phyloP scores from a whole-genome alignment of 805 yeast species.

The Wickerhamomyces rabaulensis region DNA sequence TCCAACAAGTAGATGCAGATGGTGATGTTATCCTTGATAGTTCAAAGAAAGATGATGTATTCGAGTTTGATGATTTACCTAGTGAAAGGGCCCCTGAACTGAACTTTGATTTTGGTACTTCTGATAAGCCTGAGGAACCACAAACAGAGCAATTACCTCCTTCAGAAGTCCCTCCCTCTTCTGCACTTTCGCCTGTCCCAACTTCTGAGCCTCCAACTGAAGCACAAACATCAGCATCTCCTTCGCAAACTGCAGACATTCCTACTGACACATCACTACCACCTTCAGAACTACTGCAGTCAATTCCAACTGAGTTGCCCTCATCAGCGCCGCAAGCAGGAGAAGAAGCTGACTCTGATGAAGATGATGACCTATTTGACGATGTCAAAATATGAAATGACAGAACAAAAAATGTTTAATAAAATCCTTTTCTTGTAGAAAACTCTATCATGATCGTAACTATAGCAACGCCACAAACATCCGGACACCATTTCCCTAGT shows the following conservation, averaged over 20 bases:
- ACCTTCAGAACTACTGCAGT: not conserved
- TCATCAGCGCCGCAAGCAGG: not conserved
- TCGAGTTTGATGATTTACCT: not conserved
- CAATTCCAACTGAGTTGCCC: not conserved
- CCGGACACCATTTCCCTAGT: not conserved
- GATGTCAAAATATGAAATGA: not conserved
- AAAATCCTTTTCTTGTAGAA: not conserved
- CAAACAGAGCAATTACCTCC: not conserved
- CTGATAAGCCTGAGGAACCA: not conserved
- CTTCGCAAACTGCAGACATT: not conserved
- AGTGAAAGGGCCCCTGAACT: not conserved
- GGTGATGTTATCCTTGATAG: not conserved
- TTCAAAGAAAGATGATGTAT: not conserved
- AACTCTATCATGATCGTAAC: not conserved
- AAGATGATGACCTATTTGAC: not conserved
- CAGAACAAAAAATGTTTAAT: not conserved
- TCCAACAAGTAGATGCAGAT: not conserved
- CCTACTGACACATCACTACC: not conserved
- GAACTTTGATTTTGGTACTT: not conserved
- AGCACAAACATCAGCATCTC: not conserved
- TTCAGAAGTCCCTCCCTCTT: not conserved
- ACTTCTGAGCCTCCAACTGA: not conserved
- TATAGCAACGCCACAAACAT: not conserved
- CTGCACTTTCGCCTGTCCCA: not conserved
- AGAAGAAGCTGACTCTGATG: not conserved